Evolutionary conservation across 257 asterid genomes (phyloP), one percentile per base, ranked within the genome.

Genomic region (Schizonepeta tenuifolia): DNA sequence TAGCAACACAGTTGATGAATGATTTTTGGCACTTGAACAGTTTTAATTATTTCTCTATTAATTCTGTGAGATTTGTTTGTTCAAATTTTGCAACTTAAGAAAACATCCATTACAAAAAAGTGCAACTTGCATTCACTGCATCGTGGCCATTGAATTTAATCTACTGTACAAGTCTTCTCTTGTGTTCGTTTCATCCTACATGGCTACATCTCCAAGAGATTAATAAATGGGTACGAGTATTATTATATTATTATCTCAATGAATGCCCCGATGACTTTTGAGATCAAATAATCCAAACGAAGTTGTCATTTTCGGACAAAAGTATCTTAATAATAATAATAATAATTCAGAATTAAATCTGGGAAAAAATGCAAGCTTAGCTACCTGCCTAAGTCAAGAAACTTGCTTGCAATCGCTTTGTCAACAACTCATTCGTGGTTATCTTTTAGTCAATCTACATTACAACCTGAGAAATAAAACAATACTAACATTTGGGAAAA

Each of bases 1-100:
- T 26, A 33, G 69, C 20, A 40, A 38, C 47, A 40, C 8, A 49
- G 62, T 69, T 61, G 67, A 44, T 66, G 46, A 51, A 46, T 72
- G 71, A 55, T 50, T 57, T 72, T 70, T 66, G 62, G 54, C 63
- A 15, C 51, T 51, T 41, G 53, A 2, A 11, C 41, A 31, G 12
- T 24, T n/a, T n/a, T 24, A 24, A 2, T 44, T 38, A 56, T 12
- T 5, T n/a, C 3, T 18, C 36, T 0, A 2, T 31, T 31, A 31
- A 31, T 5, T 31, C 36, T 31, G 36, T 31, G 36, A 31, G 36
- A 31, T 31, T 24, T 22, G 3, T 31, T 24, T 22, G 3, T 55
- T 12, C 8, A 24, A 53, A 7, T 31, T 31, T 57, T 59, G 65
- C 72, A 3, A 46, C 40, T 58, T 55, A 7, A 11, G 43, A 8